Base-by-base conservation (phyloP, 2,329 filamentous ascomycete species). In the Corniculantispora saksenae region DNA sequence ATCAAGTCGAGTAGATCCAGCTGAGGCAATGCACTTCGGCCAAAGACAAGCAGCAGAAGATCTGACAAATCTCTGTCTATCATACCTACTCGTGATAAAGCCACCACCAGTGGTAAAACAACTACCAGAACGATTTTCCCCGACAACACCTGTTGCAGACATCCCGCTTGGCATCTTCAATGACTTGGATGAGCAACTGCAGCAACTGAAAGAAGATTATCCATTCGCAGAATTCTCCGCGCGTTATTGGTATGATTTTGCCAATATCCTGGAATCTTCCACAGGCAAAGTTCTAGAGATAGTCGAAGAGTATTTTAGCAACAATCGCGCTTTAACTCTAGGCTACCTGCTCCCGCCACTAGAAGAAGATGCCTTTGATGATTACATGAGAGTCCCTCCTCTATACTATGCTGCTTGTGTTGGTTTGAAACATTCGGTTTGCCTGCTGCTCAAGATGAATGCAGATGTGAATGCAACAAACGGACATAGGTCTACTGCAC, bases 161-260 rank as follows among this genome's bases (percentile, higher is more conserved):
- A 17, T 38, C 19, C 3, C 19, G 12, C 32, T 32, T 32, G 6
- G 10, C 10, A 32, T 32, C 10, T 32, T 32, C 32, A 6, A 10
- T 5, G 32, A 32, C 32, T 32, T 10, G 32, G 32, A 5, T 10
- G 32, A 27, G 12, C 59, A 53, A 23, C 7, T 23, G 19, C 32
- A 5, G 21, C n/a, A 25, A 25, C 29, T 32, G 23, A 38, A 9
- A 40, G 25, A 53, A 25, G 9, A 55, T 35, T 56, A 63, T 35
- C 60, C 60, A 29, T 63, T 63, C 15, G 50, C 35, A 9, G 21
- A 45, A 21, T 63, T 56, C n/a, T 43, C 60, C 17, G 60, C 60
- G 38, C 32, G 47, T 10, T 32, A 54, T 35, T 63, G 60, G 60
- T 63, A 21, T 3, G 12, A 56, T 3, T 35, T 29, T 29, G 60